Percentiles rank a stretch among this genome's conserved stretches.
Evolutionary conservation across 2,329 filamentous ascomycete species (phyloP).

Genomic region (Alternaria arbusti): DNA sequence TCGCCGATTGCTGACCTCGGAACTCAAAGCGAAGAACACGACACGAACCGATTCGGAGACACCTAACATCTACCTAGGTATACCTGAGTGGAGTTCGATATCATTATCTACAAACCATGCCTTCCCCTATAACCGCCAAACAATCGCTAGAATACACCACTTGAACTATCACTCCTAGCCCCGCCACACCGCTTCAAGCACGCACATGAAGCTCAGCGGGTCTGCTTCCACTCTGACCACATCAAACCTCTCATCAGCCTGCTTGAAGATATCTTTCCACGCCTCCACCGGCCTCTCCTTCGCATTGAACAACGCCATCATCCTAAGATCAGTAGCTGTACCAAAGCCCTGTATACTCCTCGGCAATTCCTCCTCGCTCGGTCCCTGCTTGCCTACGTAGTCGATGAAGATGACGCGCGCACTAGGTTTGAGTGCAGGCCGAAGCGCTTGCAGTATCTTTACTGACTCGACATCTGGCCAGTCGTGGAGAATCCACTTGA

Average conservation of each 20-base stretch:
- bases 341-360: slow-evolving; percentile 33
- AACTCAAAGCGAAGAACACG: background rate
- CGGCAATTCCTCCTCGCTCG: slow-evolving; percentile 33
- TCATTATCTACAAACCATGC: background rate
- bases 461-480: slow-evolving; percentile 60
- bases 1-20: background rate
- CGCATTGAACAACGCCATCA: slow-evolving; percentile 60
- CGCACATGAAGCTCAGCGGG: slow-evolving; percentile 30
- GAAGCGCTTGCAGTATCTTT: slow-evolving; percentile 51
- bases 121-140: background rate
- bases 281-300: slow-evolving; percentile 56
- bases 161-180: background rate
- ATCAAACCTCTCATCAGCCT: slow-evolving; percentile 56
- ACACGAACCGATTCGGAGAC: background rate
- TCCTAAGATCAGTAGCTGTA: slow-evolving; percentile 55
- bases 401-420: slow-evolving; percentile 55
- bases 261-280: slow-evolving; percentile 55
- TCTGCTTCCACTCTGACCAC: slow-evolving; percentile 38
- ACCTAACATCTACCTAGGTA: background rate
- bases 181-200: slow-evolving; percentile 39
- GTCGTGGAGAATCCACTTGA: slow-evolving; percentile 68
- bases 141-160: background rate
- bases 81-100: background rate
- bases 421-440: slow-evolving; percentile 63
- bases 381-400: slow-evolving; percentile 40